Conservation (phyloP, 169 alveolate genomes). For the Eimeria acervulina region DNA sequence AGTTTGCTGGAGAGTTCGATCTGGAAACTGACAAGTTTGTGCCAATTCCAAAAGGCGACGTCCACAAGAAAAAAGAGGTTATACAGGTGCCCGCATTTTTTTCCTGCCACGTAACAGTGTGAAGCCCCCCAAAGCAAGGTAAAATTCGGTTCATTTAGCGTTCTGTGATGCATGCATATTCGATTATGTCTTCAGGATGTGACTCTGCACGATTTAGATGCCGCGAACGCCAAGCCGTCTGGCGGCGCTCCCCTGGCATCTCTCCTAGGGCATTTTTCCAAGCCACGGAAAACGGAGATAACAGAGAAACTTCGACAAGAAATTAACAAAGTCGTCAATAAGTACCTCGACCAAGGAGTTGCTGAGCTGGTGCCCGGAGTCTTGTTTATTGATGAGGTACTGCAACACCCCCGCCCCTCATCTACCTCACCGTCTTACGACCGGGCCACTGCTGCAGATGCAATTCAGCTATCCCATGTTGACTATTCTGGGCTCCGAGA, state of each 20-base stretch:
- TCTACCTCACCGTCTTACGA: not conserved
- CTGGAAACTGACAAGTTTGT: constrained; percentile 99
- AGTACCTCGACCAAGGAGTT: constrained; percentile 96
- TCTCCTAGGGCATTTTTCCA: constrained; percentile 97
- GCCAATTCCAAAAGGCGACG: constrained; percentile 99
- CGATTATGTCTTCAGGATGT: constrained; percentile 94
- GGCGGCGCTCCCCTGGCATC: constrained; percentile 99
- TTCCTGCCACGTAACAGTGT: not conserved
- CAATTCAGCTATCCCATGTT: not conserved
- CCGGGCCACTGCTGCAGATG: not conserved
- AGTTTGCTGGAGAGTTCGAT: constrained; percentile 98
- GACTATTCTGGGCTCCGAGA: not conserved
- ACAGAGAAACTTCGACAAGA: constrained; percentile 99
- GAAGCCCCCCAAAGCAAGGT: not conserved
- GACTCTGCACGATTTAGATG: constrained; percentile 99
- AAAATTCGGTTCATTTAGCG: not conserved
- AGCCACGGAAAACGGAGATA: constrained; percentile 99
- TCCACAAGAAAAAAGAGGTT: constrained; percentile 99
- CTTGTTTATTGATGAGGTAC: constrained; percentile 99
- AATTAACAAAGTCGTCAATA: constrained; percentile 99
- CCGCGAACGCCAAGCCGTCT: constrained; percentile 98
- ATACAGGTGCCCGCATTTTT: constrained; percentile 88
- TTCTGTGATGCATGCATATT: not conserved
- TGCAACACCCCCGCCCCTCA: not conserved
- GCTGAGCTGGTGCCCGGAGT: constrained; percentile 99